phyloP scores from a whole-genome alignment of 2,329 filamentous ascomycete species.

The Talaromyces piceae region DNA sequence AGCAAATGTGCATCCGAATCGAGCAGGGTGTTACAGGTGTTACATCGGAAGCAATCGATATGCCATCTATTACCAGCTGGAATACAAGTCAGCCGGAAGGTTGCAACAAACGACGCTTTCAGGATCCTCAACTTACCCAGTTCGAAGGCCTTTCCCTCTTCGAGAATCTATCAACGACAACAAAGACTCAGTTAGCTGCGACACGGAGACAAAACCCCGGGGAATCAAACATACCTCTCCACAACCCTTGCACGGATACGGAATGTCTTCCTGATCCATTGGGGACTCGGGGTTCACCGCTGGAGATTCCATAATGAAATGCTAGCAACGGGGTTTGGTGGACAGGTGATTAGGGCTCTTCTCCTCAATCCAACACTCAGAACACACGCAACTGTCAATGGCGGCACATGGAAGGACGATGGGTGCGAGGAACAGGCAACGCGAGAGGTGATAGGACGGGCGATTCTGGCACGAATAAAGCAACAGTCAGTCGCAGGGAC shows the following conservation, averaged over 20 bases:
- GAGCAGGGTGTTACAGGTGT: conserved; percentile 88
- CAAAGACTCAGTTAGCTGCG: conserved; percentile 11
- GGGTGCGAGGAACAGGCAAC: background rate
- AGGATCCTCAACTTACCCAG: conserved; percentile 71
- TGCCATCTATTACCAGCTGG: conserved; percentile 95
- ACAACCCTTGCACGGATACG: conserved; percentile 85
- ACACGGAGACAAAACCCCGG: background rate
- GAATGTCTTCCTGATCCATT: conserved; percentile 70
- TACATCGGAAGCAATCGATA: conserved; percentile 97
- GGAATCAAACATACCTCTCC: conserved; percentile 59
- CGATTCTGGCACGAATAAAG: background rate
- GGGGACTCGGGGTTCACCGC: conserved; percentile 49
- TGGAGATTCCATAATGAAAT: conserved; percentile 45
- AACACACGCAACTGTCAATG: conserved; percentile 3
- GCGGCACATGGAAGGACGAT: conserved; percentile 5
- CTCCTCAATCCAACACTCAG: background rate
- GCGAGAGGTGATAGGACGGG: background rate
- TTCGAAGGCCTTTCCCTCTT: conserved; percentile 98
- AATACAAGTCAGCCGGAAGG: conserved; percentile 25
- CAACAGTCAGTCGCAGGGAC: background rate
- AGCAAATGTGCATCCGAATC: conserved; percentile 97
- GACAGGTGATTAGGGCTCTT: background rate
- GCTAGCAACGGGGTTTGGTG: background rate
- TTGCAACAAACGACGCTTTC: conserved; percentile 3
- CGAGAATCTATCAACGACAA: conserved; percentile 67